Percentiles rank a stretch among this genome's conserved stretches.
Evolutionary conservation across 768 basidiomycete species (phyloP).

Genomic region (Auriculariales sp.): DNA sequence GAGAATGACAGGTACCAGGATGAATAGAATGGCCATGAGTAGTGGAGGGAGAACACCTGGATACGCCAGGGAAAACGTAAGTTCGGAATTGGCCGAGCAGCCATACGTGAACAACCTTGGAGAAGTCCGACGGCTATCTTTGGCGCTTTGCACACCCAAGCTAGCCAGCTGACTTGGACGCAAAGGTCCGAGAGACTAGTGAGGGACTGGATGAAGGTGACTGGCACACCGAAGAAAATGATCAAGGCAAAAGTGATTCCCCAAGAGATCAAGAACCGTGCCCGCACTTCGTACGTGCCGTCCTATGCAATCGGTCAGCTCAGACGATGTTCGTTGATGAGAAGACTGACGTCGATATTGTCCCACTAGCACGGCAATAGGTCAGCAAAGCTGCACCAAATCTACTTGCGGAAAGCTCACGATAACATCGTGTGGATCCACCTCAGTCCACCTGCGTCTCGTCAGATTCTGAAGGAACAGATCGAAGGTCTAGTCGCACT

Average conservation of each 20-base stretch:
- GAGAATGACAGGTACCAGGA: slow-evolving; percentile 42
- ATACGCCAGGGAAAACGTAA: slow-evolving; percentile 11
- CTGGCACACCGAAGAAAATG: slow-evolving; percentile 50
- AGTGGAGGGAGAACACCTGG: slow-evolving; percentile 52
- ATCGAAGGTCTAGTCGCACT: no score
- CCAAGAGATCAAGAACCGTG: slow-evolving; percentile 41
- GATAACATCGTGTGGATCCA: no score
- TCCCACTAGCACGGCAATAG: slow-evolving; percentile 22
- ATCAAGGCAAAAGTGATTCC: slow-evolving; percentile 43
- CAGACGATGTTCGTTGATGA: slow-evolving; percentile 8
- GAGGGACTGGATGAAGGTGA: slow-evolving; percentile 47
- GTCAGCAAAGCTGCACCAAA: slow-evolving; percentile 3
- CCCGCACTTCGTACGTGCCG: slow-evolving; percentile 34
- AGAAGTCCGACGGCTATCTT: not conserved
- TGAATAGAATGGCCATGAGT: slow-evolving; percentile 46
- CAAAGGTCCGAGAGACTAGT: slow-evolving; percentile 10
- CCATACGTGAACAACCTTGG: no score
- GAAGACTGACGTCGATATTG: slow-evolving; percentile 35
- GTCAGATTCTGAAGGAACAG: no score
- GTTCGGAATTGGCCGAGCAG: no score
- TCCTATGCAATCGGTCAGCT: slow-evolving; percentile 9
- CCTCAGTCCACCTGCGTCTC: no score
- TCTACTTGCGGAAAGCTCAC: slow-evolving; percentile 25
- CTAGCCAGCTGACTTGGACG: slow-evolving; percentile 30
- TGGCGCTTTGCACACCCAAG: slow-evolving; percentile 31